Base-by-base conservation (phyloP, 2,329 filamentous ascomycete species). In the Zasmidium cellare region DNA sequence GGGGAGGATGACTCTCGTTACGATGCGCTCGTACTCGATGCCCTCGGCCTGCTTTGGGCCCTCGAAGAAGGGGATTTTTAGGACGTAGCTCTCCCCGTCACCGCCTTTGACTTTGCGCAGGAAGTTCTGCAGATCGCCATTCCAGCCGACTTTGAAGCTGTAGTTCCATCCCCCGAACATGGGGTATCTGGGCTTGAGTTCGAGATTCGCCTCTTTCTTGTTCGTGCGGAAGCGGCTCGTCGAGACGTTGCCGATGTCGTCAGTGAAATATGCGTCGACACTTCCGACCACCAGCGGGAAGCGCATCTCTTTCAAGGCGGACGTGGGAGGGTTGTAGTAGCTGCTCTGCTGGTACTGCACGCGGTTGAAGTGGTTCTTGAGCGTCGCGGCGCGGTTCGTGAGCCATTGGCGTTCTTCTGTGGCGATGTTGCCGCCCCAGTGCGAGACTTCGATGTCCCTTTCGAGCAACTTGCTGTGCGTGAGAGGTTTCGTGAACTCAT, bases 151-250 rank as follows among this genome's bases (percentile, higher is more conserved):
- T 58, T 89, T 91, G 80, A 97, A 99, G 65, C 90, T 94, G 77
- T 97, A 97, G 76, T 96, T 96, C 94, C 94, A 99, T 60, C 91
- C 92, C 59, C 94, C 94, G 69, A 97, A 99, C 22, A 99, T 75
- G n/a, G 94, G 94, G 75, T 96, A 99, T 53, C 94, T 86, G 19
- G 94, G 94, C 81, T 92, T 94, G 62, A 97, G 82, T 75, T 97
- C 92, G 24, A 99, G 83, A 45, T 88, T 79, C n/a, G 90, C 88
- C 48, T 75, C 73, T 14, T 69, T 60, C 45, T 83, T 84, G 72
- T 85, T 90, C 65, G 82, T 86, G 61, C 92, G 84, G 83, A 96
- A 99, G 62, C 84, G 85, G 56, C 92, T 96, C 0, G 94, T 99
- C 24, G 92, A 96, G 25, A 99, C 92, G 71, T 99, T 99, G 66